Conservation (phyloP, 352 stramenopile genomes). For the Chrysophaeum taylorii region DNA sequence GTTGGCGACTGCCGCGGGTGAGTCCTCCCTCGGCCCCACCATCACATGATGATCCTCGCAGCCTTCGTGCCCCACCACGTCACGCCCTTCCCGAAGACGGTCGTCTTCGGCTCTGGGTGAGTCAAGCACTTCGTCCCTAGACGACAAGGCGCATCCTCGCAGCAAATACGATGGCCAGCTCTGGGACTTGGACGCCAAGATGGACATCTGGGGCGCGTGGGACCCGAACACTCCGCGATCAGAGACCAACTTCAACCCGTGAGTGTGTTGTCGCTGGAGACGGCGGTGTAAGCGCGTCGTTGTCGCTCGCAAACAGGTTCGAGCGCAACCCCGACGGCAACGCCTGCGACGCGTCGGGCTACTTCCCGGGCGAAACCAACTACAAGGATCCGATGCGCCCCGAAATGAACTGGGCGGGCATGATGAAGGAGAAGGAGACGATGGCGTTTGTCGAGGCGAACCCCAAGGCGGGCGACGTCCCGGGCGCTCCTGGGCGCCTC, state of each 20-base stretch:
- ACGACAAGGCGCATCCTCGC: too few relatives aligned
- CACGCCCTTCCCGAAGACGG: too few relatives aligned
- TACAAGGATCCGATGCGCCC: constrained; percentile 52
- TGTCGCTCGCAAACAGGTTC: neutral
- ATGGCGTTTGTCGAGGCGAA: constrained; percentile 41
- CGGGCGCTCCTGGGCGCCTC: constrained; percentile 48
- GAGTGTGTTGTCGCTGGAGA: neutral
- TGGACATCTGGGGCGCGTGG: constrained; percentile 48
- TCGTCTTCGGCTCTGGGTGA: too few relatives aligned
- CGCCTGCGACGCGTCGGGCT: constrained; percentile 41
- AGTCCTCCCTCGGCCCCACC: too few relatives aligned
- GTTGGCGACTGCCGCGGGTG: too few relatives aligned
- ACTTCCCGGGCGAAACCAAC: constrained; percentile 47
- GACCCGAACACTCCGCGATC: constrained; percentile 43
- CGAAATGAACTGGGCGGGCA: constrained; percentile 45
- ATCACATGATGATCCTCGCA: too few relatives aligned
- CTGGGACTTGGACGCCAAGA: constrained; percentile 50
- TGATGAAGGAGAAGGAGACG: constrained; percentile 45
- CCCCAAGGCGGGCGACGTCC: constrained; percentile 38
- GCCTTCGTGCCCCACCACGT: too few relatives aligned
- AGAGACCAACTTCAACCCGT: constrained; percentile 56
- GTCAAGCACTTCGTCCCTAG: too few relatives aligned
- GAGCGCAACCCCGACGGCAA: constrained; percentile 11
- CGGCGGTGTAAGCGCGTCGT: neutral
- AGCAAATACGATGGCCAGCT: constrained; percentile 52